Conservation (phyloP, 106 monocot genomes). For the Allium sativum region DNA sequence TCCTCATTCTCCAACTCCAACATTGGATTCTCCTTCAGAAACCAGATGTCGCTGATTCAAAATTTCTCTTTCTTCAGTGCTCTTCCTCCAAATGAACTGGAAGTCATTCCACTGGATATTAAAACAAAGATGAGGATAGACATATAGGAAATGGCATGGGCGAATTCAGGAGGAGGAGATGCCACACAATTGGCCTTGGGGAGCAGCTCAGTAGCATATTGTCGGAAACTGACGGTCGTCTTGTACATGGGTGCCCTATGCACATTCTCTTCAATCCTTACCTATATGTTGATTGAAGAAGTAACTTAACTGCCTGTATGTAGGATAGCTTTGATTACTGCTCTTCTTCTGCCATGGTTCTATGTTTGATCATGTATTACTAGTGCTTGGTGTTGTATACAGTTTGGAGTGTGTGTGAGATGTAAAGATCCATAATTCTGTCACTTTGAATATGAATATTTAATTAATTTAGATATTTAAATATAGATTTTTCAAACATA, state of each 20-base stretch:
- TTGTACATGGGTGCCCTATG: conserved; percentile 41
- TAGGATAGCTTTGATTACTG: too few relatives aligned
- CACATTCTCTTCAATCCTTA: conserved; percentile 57
- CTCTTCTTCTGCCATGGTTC: too few relatives aligned
- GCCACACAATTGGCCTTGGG: conserved; percentile 75
- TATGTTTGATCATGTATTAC: too few relatives aligned
- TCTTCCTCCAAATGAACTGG: conserved; percentile 12
- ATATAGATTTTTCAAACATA: too few relatives aligned
- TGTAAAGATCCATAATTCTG: too few relatives aligned
- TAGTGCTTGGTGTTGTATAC: too few relatives aligned
- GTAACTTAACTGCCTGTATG: too few relatives aligned
- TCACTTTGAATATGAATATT: too few relatives aligned
- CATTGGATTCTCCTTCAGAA: conserved; percentile 53
- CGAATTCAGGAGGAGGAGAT: conserved; percentile 41
- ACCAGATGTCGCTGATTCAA: conserved; percentile 19
- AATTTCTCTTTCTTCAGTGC: conserved; percentile 62
- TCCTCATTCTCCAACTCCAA: conserved; percentile 50
- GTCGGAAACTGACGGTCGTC: conserved; percentile 76
- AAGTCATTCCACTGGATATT: conserved; percentile 8
- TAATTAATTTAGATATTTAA: too few relatives aligned
- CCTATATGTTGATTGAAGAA: conserved; percentile 48
- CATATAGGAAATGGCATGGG: neutral
- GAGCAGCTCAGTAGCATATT: conserved; percentile 67
- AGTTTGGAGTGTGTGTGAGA: too few relatives aligned
- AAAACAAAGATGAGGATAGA: conserved; percentile 6